Conservation (phyloP, 345 rosid genomes). For the Eucalyptus cloeziana region DNA sequence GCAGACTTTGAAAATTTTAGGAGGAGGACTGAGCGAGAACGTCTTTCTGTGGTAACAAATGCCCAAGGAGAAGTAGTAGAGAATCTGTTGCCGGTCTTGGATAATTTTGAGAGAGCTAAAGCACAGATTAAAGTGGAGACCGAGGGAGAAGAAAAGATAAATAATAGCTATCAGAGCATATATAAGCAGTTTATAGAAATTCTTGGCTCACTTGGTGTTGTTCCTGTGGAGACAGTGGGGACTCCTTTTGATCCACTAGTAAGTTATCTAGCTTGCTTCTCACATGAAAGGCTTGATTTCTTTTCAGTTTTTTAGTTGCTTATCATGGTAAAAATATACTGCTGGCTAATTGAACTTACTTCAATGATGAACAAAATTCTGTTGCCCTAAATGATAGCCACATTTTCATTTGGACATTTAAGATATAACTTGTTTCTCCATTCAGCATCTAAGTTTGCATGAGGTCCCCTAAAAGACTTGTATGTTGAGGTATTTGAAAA, state of each 20-base stretch:
- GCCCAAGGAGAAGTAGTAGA: constrained; percentile 94
- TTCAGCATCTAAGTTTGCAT: not conserved
- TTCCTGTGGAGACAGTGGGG: constrained; percentile 72
- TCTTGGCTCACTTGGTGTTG: constrained; percentile 66
- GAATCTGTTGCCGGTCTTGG: constrained; percentile 66
- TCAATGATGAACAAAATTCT: not conserved
- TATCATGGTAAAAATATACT: not conserved
- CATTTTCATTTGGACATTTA: not conserved
- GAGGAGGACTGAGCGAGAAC: constrained; percentile 84
- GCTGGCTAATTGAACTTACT: not conserved
- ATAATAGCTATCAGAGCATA: constrained; percentile 84
- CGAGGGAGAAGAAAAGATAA: constrained; percentile 89
- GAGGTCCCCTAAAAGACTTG: not conserved
- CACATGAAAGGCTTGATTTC: not conserved
- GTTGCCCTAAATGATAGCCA: not conserved
- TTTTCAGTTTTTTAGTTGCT: not conserved
- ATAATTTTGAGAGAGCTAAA: constrained; percentile 96
- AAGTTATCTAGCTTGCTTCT: constrained; percentile 14
- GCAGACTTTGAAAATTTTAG: constrained; percentile 97
- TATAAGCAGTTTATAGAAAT: constrained; percentile 86
- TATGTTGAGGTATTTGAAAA: not conserved
- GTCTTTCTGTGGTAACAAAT: constrained; percentile 68
- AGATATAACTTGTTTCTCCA: not conserved
- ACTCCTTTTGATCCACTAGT: constrained; percentile 92
- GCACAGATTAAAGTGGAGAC: constrained; percentile 70